Base-by-base conservation (phyloP, 2,329 filamentous ascomycete genomes). In the Teratosphaeria nubilosa region DNA sequence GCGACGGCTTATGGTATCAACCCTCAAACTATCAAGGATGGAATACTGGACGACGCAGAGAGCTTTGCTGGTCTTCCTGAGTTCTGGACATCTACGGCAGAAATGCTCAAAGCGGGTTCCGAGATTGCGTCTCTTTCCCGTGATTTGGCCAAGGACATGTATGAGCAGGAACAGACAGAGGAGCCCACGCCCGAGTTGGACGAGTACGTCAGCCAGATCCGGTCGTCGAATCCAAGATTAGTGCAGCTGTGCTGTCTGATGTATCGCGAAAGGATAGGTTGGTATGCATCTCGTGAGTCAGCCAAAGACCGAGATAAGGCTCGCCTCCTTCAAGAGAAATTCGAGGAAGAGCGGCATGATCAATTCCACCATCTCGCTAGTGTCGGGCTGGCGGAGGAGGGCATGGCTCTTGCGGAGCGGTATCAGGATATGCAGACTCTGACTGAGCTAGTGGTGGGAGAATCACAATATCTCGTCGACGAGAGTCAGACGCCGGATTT, bases 71-170 rank as follows among this genome's bases (percentile, higher is more conserved):
- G 80, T 11, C 78, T 96, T 9, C 83, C 87, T 0, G 85, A 89
- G 60, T 88, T 91, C 51, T 99, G 94, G 94, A 96, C 91, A 0
- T 91, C 89, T 16, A 84, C 82, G 1, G 68, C 74, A 57, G 74
- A 74, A 51, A 72, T 78, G 32, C 71, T 78, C 52, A 72, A 72
- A 54, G 69, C 73, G 5, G 63, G 68, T 5, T 54, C 68, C 65
- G 57, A 69, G 34, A 69, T 78, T 27, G 67, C 76, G n/a, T 63
- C 74, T 24, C 64, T 75, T 10, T 74, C 76, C 22, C 75, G 76
- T 16, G 70, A 73, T 22, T 63, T 74, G 22, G 71, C 75, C 1
- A 67, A 72, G 27, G 66, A 74, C 48, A 71, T 70, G 57, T 78
- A 71, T 57, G 74, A 76, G 57, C 56, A 63, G 41, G 60, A 67